These are phyloP conservation scores for Suillus subaureus DNA, from an alignment of 768 basidiomycete species.

Conservation along the genomic window DNA sequence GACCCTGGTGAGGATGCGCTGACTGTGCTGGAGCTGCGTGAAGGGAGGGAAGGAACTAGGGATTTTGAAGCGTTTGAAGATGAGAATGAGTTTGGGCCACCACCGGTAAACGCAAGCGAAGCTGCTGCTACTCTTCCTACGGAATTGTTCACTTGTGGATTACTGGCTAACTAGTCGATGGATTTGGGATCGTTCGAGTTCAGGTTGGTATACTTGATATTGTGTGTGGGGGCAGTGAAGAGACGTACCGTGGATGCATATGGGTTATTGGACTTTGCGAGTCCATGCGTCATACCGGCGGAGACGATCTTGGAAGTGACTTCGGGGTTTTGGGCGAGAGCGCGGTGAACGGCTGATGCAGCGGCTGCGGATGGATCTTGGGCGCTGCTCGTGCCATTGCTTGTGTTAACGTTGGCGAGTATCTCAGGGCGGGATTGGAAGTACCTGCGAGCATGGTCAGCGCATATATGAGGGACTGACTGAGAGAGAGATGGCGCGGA, in stretches of 20 bases:
- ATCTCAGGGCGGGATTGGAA: slow-evolving; percentile 74
- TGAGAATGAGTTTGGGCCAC: not conserved
- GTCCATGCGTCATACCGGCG: slow-evolving; percentile 42
- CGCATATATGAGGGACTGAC: not conserved
- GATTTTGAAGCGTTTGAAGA: not conserved
- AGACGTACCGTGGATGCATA: slow-evolving; percentile 39
- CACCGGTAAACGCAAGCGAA: slow-evolving; percentile 43
- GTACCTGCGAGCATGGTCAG: slow-evolving; percentile 48
- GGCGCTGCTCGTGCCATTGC: slow-evolving; percentile 4
- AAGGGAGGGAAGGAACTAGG: slow-evolving; percentile 17
- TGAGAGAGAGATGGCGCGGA: slow-evolving; percentile 29
- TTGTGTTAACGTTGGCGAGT: slow-evolving; percentile 32
- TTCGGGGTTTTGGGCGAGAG: slow-evolving; percentile 45
- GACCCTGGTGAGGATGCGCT: slow-evolving; percentile 26
- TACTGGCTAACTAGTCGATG: slow-evolving; percentile 31
- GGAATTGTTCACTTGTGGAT: slow-evolving; percentile 43
- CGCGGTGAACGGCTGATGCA: slow-evolving; percentile 47
- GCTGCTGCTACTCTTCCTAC: slow-evolving; percentile 62
- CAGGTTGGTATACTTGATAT: too few relatives aligned
- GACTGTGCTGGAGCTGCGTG: slow-evolving; percentile 15
- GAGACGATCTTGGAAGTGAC: slow-evolving; percentile 42
- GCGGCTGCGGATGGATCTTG: slow-evolving; percentile 27
- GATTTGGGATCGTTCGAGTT: slow-evolving; percentile 2
- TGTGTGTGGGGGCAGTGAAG: not conserved
- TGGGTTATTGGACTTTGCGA: slow-evolving; percentile 36